Conservation (phyloP, 108 stramenopile species). For the Cyclotella sp. region DNA sequence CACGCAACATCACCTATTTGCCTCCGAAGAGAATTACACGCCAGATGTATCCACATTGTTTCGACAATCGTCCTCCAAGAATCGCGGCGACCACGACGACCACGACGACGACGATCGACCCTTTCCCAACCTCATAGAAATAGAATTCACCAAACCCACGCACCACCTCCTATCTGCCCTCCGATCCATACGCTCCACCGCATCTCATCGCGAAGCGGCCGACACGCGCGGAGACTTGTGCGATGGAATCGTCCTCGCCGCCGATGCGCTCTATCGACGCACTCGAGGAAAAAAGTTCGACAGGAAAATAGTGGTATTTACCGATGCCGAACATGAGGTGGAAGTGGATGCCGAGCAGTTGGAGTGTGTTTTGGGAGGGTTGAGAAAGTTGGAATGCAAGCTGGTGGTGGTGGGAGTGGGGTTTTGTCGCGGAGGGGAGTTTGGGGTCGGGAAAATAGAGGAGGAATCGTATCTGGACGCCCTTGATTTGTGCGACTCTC, state of each 20-base stretch:
- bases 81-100: no score
- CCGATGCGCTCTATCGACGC: constrained; percentile 67
- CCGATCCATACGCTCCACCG: constrained; percentile 47
- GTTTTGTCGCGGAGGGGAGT: constrained; percentile 41
- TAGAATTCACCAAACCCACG: constrained; percentile 58
- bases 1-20: constrained; percentile 15
- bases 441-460: constrained; percentile 19
- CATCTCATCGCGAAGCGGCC: constrained; percentile 2
- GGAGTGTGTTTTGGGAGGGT: constrained; percentile 57
- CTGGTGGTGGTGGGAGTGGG: constrained; percentile 73
- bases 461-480: constrained; percentile 26
- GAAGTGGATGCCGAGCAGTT: constrained; percentile 59
- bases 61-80: no score
- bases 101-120: constrained; percentile 19
- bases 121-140: constrained; percentile 77
- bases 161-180: constrained; percentile 58
- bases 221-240: constrained; percentile 63
- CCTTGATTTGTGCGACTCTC: constrained; percentile 9
- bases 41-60: constrained; percentile 1
- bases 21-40: background rate
- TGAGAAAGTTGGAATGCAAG: constrained; percentile 67
- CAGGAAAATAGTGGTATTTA: constrained; percentile 74
- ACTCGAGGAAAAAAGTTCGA: constrained; percentile 64
- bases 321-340: constrained; percentile 82
- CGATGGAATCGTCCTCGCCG: constrained; percentile 78